Base-by-base conservation (phyloP, 129 eudicot species). In the Helianthus tuberosus region DNA sequence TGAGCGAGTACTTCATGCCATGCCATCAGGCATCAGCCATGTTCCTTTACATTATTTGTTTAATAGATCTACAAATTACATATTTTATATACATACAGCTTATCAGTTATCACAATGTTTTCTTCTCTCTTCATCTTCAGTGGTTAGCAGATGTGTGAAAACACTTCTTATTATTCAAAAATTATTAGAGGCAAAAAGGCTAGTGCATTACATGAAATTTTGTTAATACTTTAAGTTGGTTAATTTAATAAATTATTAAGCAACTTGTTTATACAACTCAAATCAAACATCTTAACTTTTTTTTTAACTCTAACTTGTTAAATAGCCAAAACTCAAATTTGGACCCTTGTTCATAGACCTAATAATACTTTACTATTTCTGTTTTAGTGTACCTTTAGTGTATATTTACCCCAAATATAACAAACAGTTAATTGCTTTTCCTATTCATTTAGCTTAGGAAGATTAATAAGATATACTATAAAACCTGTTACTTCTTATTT, bases 391-490 rank as follows among this genome's bases (percentile, higher is more conserved):
- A 1, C 53, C 12, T 44, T 11, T 49, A 51, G 15, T 43, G 6
- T 11, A 54, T 17, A 32, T 32, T 32, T 32, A 32, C 17, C 52
- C 27, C 17, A 54, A 38, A 35, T 35, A 10, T 41, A 39, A 57
- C 51, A 71, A 59, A 71, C 67, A 71, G 13, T 43, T 23, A 6
- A 69, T 35, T 14, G 32, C 29, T 71, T 71, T 71, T 39, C n/a
- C 76, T 57, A 17, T 27, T 27, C 32, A 27, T 27, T 27, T 27
- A 27, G 32, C 32, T 27, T 27, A 27, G 32, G 32, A 27, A 27
- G 32, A 27, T 27, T 27, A 27, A 27, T 1, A 27, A 20, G 23
- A 27, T 27, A 27, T 8, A 57, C 5, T 57, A 20, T 3, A 59
- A 59, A 59, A 59, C 15, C 8, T 12, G 13, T 10, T 38, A 20